Conservation (phyloP, 495 filamentous ascomycete species). For the Aspergillus conjunctus region DNA sequence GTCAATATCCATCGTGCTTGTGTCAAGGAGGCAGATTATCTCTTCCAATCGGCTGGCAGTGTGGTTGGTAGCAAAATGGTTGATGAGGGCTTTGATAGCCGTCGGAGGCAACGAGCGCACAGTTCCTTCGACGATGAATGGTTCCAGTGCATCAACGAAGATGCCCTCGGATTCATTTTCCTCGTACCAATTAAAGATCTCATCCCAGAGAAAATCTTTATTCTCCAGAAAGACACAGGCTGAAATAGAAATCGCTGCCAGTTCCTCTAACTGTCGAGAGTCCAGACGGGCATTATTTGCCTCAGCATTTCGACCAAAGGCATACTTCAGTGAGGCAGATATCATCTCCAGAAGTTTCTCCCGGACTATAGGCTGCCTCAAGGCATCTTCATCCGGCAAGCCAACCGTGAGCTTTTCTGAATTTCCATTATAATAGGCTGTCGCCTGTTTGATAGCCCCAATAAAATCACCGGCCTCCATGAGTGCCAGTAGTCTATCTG, state of each 20-base stretch:
- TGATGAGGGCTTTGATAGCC: constrained; percentile 83
- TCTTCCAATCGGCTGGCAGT: constrained; percentile 82
- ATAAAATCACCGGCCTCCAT: constrained; percentile 97
- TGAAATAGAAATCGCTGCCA: constrained; percentile 80
- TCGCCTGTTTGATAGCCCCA: constrained; percentile 84
- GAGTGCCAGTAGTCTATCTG: constrained; percentile 90
- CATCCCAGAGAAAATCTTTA: constrained; percentile 83
- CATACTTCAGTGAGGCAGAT: constrained; percentile 87
- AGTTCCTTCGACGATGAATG: constrained; percentile 77
- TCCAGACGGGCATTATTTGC: constrained; percentile 52
- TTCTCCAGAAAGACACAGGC: constrained; percentile 77
- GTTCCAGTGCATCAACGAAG: constrained; percentile 84
- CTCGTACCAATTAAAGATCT: constrained; percentile 86
- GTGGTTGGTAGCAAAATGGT: constrained; percentile 72
- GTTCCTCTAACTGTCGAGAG: constrained; percentile 64
- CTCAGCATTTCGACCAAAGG: constrained; percentile 66
- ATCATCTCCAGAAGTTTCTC: constrained; percentile 94
- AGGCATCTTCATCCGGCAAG: constrained; percentile 77
- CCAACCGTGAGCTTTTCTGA: constrained; percentile 91
- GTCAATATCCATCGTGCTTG: constrained; percentile 88
- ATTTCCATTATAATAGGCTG: constrained; percentile 85
- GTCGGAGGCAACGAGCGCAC: constrained; percentile 76
- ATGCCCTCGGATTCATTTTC: constrained; percentile 70
- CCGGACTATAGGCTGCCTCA: constrained; percentile 79
- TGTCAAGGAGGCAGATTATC: constrained; percentile 90